Evolutionary conservation across 2,329 filamentous ascomycete species (phyloP), one percentile per base, ranked within the genome.

Genomic region (Epichloe elymi): DNA sequence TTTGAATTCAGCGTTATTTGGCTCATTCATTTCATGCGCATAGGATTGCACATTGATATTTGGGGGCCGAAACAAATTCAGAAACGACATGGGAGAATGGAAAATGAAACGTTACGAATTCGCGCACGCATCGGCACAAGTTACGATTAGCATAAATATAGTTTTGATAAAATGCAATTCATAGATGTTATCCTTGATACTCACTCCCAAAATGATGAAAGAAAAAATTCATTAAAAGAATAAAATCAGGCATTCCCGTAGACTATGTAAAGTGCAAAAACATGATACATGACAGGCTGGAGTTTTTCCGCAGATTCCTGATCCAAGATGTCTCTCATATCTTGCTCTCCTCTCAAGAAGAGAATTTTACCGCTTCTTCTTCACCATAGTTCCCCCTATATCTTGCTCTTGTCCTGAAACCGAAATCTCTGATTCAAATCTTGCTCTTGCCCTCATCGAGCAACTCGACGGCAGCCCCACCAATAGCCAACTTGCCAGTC

Each of bases 401-500:
- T 26, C 23, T 6, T 26, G 23, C 6, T 23, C 23, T 26, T 26
- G 23, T 30, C 26, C 7, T 8, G 7, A 30, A 30, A 8, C 8
- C 26, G 8, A 8, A 30, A 10, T 30, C 7, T 30, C 26, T 30
- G 2, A 4, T 8, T 39, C 12, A 48, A 35, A 65, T 61, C 57
- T 66, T 65, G 58, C 59, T 61, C 57, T 62, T 62, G 43, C 52
- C 53, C 7, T 53, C 55, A 7, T 59, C 59, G 30, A 83, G 62
- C 58, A 95, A 73, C 74, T 95, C 88, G 2, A 80, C 88, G 33
- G 85, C 89, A 5, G 83, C 89, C 19, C 85, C 86, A 26, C 80
- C 80, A 65, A 95, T 94, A 54, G 85, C 87, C 60, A 87, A 73
- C 78, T 94, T 95, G 61, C 89, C 89, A 50, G 89, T 95, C 78